phyloP scores from a whole-genome alignment of 495 filamentous ascomycete genomes.

The Penicillium cinerascens region DNA sequence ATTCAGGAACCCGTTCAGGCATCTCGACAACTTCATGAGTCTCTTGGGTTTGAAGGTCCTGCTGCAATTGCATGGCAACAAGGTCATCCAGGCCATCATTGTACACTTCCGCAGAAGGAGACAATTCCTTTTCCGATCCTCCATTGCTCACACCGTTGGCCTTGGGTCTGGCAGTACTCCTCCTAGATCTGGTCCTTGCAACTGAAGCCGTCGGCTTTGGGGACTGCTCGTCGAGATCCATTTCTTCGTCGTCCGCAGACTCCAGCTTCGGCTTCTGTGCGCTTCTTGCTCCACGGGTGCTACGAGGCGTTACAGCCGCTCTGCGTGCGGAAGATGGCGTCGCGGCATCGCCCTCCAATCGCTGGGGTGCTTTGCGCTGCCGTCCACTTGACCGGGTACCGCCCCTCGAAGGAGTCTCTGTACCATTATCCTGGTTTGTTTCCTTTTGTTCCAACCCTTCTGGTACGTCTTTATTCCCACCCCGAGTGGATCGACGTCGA shows the following conservation, averaged over 20 bases:
- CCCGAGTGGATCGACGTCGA: conserved; percentile 28
- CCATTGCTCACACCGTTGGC: conserved; percentile 10
- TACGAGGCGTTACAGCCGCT: conserved; percentile 22
- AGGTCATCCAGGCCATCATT: conserved; percentile 42
- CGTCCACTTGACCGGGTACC: conserved; percentile 38
- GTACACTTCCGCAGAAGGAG: conserved; percentile 28
- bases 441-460: conserved; percentile 5
- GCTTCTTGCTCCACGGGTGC: conserved; percentile 21
- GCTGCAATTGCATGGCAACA: conserved; percentile 41
- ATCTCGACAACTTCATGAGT: conserved; percentile 6
- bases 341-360: conserved; percentile 30
- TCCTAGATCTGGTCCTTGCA: conserved; percentile 30
- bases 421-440: conserved; percentile 5
- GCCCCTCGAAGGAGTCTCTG: conserved; percentile 23
- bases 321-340: conserved; percentile 26
- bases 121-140: conserved; percentile 16
- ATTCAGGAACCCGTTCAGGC: conserved; percentile 31
- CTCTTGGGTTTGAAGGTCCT: conserved; percentile 29
- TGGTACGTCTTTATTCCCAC: conserved; percentile 3
- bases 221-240: conserved; percentile 19
- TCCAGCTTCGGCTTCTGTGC: conserved; percentile 18
- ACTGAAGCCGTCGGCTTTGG: conserved; percentile 16
- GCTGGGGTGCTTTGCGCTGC: conserved; percentile 39
- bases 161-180: conserved; percentile 23
- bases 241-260: conserved; percentile 15